Base-by-base conservation (phyloP, 257 asterid species). In the Parsonsia alboflavescens region DNA sequence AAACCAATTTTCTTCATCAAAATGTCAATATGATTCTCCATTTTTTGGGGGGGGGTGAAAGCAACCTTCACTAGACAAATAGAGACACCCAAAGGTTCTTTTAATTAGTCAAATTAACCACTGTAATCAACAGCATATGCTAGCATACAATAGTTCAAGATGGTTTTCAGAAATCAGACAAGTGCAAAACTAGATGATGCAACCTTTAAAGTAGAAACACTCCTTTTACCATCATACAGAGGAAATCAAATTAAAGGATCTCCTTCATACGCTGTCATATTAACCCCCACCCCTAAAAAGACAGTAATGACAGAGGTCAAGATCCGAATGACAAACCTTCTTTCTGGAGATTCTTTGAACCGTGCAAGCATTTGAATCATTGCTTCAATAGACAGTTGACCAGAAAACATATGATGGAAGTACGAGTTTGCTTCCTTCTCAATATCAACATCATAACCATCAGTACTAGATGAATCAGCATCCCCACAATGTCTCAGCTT, bases 331-430 rank as follows among this genome's bases (percentile, higher is more conserved):
- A 63, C 16, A 28, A 70, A 90, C 99, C 99, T 89, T 83, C 82
- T 84, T 67, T 88, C 96, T 11, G 87, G 73, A 76, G 98, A 89
- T 83, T 91, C 98, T 83, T 89, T 92, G 83, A 88, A 89, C 50
- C 86, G 88, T 61, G 96, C 80, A 58, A 95, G 98, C 97, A 90
- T 88, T 77, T 87, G 92, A 83, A 95, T 88, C 81, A 87, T 86
- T 61, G 84, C 85, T 49, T 92, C 98, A 79, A 87, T 73, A 64
- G 88, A 67, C 82, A 90, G 89, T 82, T 88, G 86, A 78, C 91
- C 88, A 79, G 96, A 85, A 83, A 95, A 95, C 96, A 95, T 86
- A 86, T 89, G 90, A 71, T 92, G 97, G 85, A 92, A 95, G 81
- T 90, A 90, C 36, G 84, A 79, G 79, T 91, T 92, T 36, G 96